Evolutionary conservation across 192 early-diverging fungal species (phyloP), one percentile per base, ranked within the genome.

Genomic region (Irineochytrium annulatum): DNA sequence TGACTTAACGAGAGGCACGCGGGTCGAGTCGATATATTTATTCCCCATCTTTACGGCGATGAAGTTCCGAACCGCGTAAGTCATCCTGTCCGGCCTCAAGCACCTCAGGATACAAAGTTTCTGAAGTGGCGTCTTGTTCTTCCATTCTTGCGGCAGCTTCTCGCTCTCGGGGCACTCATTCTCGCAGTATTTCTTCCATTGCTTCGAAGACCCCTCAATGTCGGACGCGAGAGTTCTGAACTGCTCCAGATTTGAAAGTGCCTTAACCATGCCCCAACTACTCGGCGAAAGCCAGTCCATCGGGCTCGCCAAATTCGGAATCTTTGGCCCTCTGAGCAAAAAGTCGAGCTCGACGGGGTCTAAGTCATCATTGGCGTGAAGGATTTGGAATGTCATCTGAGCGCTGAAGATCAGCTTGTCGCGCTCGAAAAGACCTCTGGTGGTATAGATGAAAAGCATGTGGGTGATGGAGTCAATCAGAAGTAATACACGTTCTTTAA

Each of bases 181-280:
- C 52, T 85, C 83, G 62, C 81, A 85, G 59, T 82, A 85, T 64
- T 85, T 85, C 52, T 79, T 80, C 83, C 83, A 85, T 55, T 85
- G 83, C 60, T 85, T 85, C 2, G 83, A 65, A 2, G 78, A 82
- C 6, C 81, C 81, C 63, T 85, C 83, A 56, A 85, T 85, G 57
- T 85, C 83, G 24, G 77, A 79, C 4, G 79, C 67, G 14, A 85
- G 59, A 0, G 76, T 71, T 33, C 71, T 53, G 62, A 85, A 85
- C n/a, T 62, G 68, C 62, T 85, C 83, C 44, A 81, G 54, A 44
- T 77, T 78, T 0, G 83, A 80, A 29, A 85, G 57, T 0, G 81
- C 74, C 56, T 85, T 85, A 27, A 82, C 67, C 72, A 82, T 79
- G 11, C 67, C 73, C 82, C 81, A 85, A 19, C 73, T 75, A 5